A percentile compares a stretch with the other conserved stretches of the same genome.
Conservation (phyloP, 305 asterid genomes). For the Withania somnifera region DNA sequence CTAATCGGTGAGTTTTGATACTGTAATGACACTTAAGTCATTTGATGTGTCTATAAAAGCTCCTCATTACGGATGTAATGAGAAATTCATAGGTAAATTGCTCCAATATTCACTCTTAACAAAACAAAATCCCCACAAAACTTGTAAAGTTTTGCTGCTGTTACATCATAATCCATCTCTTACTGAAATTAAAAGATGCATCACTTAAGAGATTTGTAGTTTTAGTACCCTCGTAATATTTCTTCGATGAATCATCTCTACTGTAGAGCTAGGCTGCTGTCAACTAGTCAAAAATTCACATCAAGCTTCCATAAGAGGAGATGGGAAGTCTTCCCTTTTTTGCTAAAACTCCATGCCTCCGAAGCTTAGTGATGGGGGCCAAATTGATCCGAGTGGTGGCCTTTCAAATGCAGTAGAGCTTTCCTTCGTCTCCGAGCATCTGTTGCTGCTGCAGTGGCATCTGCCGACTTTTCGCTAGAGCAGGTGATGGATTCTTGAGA, state of each 20-base stretch:
- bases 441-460: constrained; percentile 27
- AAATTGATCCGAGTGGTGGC: constrained; percentile 6
- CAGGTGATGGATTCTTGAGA: background rate
- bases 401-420: constrained; percentile 46
- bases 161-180: background rate
- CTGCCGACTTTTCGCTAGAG: constrained; percentile 6
- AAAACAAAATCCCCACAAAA: background rate
- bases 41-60: too few relatives aligned
- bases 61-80: too few relatives aligned
- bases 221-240: too few relatives aligned
- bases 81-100: too few relatives aligned
- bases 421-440: constrained; percentile 68
- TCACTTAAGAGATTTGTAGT: too few relatives aligned
- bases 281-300: background rate
- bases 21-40: background rate
- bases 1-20: background rate
- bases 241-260: background rate
- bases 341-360: too few relatives aligned
- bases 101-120: background rate
- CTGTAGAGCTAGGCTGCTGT: background rate
- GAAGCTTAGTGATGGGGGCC: background rate
- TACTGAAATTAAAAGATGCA: background rate
- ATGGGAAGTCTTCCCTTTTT: background rate
- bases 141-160: background rate
- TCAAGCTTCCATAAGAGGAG: background rate